A percentile compares a stretch with the other conserved stretches of the same genome.
phyloP scores from a whole-genome alignment of 176 grass and related monocot genomes.

The Neostapfia colusana region DNA sequence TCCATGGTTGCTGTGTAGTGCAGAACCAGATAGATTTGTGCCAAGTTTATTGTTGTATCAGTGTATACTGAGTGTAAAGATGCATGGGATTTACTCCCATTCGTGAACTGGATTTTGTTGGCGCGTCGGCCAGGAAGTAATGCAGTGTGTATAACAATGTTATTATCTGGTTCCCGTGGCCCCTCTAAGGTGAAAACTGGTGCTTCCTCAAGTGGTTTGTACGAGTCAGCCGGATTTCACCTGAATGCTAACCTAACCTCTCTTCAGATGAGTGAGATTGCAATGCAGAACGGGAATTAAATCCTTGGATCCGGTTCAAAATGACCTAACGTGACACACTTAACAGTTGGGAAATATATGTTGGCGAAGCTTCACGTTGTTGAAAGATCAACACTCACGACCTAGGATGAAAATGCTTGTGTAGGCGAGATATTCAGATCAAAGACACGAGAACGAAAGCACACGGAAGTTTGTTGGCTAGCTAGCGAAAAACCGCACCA shows the following conservation, averaged over 20 bases:
- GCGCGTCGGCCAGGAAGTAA: constrained; percentile 32
- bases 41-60: constrained; percentile 24
- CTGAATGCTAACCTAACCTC: not conserved
- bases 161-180: constrained; percentile 7
- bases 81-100: constrained; percentile 16
- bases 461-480: no score
- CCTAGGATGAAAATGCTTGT: no score
- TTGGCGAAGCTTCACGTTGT: no score
- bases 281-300: not conserved
- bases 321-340: no score
- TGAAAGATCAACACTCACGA: no score
- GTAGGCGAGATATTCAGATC: no score
- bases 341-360: no score
- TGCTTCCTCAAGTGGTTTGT: not conserved
- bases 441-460: no score
- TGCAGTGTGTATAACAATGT: constrained; percentile 38
- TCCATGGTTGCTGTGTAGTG: constrained; percentile 34
- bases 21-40: constrained; percentile 41
- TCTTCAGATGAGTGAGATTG: not conserved
- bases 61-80: constrained; percentile 48
- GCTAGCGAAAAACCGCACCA: no score
- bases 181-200: not conserved
- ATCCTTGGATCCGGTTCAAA: not conserved
- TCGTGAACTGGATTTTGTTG: constrained; percentile 27
- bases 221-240: not conserved